A percentile compares a stretch with the other conserved stretches of the same genome.
These are phyloP conservation scores for Gynandropsis gynandra DNA, from an alignment of 345 rosid species.

Conservation along the genomic window DNA sequence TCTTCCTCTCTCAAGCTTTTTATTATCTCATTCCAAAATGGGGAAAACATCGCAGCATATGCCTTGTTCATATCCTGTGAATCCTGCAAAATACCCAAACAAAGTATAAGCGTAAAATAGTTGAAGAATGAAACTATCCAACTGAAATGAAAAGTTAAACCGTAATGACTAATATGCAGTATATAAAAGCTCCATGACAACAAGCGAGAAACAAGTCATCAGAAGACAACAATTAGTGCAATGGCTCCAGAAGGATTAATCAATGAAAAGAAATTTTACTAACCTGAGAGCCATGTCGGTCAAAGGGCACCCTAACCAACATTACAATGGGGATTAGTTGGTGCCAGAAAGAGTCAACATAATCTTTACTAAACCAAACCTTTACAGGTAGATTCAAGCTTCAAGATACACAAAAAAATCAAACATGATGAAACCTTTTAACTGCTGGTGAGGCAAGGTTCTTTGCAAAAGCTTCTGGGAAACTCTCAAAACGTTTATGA, in stretches of 20 bases:
- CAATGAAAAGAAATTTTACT: conserved; percentile 18
- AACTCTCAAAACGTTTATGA: conserved; percentile 97
- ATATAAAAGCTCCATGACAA: conserved; percentile 13
- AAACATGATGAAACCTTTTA: conserved; percentile 41
- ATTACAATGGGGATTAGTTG: conserved; percentile 15
- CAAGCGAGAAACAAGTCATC: conserved; percentile 9
- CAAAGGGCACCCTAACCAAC: conserved; percentile 47
- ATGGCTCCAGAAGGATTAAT: conserved; percentile 2
- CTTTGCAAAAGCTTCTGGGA: conserved; percentile 82
- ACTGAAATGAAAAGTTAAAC: conserved; percentile 6
- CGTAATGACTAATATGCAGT: background rate
- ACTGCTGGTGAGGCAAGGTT: conserved; percentile 67
- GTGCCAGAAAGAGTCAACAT: conserved; percentile 8
- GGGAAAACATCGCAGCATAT: conserved; percentile 85
- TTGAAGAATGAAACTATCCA: conserved; percentile 5
- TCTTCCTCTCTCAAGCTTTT: conserved; percentile 96
- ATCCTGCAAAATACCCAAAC: conserved; percentile 55
- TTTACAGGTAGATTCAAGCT: background rate
- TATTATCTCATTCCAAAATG: conserved; percentile 98
- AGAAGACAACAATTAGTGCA: conserved; percentile 13
- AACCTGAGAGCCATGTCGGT: conserved; percentile 64
- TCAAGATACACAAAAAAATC: background rate
- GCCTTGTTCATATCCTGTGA: conserved; percentile 59
- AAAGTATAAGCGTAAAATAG: conserved; percentile 4
- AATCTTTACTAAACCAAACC: background rate